These are phyloP conservation scores for Fraxinus velutina DNA, from an alignment of 305 asterid genomes.

Conservation along the genomic window DNA sequence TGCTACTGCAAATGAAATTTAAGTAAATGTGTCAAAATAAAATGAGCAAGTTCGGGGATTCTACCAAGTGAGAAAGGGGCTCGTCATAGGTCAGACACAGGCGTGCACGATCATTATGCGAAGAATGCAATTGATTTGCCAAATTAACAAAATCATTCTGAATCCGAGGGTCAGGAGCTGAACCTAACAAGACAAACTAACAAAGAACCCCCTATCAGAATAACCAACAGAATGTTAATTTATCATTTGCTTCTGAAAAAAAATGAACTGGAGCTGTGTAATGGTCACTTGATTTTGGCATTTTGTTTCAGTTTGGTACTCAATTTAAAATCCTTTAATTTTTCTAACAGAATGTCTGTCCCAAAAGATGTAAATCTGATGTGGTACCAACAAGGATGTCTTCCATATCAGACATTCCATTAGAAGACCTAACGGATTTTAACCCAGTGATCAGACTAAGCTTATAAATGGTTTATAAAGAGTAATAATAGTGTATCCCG, in stretches of 20 bases:
- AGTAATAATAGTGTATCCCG: neutral
- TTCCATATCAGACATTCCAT: neutral
- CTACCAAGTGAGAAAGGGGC: conserved; percentile 99
- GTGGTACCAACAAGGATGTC: neutral
- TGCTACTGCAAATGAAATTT: conserved; percentile 1
- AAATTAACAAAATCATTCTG: conserved; percentile 85
- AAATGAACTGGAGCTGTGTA: neutral
- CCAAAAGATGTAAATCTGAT: neutral
- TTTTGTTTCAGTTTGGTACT: neutral
- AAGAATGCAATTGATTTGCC: conserved; percentile 82
- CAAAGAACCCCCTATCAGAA: conserved; percentile 29
- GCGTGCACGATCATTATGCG: conserved; percentile 72
- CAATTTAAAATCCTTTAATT: neutral
- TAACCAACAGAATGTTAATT: neutral
- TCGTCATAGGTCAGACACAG: conserved; percentile 88
- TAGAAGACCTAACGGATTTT: neutral
- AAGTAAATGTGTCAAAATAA: conserved; percentile 8
- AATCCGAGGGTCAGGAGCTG: conserved; percentile 95
- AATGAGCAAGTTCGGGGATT: conserved; percentile 15
- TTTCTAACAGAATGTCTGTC: neutral
- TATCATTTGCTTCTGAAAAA: conserved; percentile 4
- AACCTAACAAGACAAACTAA: conserved; percentile 91
- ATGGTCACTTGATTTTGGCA: neutral
- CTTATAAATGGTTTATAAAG: neutral
- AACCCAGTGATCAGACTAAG: neutral